These are phyloP conservation scores for Aleurites moluccanus DNA, from an alignment of 441 rosid species.

Conservation along the genomic window DNA sequence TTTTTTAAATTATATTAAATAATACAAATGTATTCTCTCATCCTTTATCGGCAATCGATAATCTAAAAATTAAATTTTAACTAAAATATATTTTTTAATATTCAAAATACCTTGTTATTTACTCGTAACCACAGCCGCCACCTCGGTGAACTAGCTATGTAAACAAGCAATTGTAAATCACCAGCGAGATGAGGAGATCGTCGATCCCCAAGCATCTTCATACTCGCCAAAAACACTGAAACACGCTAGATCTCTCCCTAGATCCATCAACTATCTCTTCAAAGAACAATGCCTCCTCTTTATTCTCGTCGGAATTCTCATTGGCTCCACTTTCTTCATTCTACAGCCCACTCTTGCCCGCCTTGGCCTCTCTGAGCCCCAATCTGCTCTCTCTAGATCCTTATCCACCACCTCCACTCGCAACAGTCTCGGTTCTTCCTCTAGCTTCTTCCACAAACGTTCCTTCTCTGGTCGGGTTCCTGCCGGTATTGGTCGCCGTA, in stretches of 20 bases:
- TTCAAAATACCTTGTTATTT: no score
- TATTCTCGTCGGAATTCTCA: constrained; percentile 82
- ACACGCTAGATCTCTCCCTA: constrained; percentile 70
- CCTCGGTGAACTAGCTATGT: constrained; percentile 72
- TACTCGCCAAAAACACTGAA: constrained; percentile 66
- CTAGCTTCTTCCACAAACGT: constrained; percentile 3
- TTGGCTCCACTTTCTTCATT: constrained; percentile 88
- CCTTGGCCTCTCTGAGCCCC: constrained; percentile 44
- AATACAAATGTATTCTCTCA: no score
- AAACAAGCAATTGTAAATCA: constrained; percentile 59
- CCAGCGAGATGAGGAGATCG: constrained; percentile 63
- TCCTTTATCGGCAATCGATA: no score
- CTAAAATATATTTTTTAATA: no score
- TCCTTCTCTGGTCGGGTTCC: constrained; percentile 55
- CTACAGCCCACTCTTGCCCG: constrained; percentile 84
- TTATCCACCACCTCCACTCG: constrained; percentile 9
- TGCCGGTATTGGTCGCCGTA: constrained; percentile 55
- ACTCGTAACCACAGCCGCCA: no score
- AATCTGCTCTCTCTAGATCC: constrained; percentile 38
- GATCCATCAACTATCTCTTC: constrained; percentile 80
- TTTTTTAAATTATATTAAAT: no score
- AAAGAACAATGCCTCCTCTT: constrained; percentile 80
- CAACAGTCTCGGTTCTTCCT: constrained; percentile 12
- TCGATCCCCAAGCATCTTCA: constrained; percentile 40
- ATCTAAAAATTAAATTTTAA: no score